phyloP scores from a whole-genome alignment of 352 stramenopile species.

The Pythium aquatile region DNA sequence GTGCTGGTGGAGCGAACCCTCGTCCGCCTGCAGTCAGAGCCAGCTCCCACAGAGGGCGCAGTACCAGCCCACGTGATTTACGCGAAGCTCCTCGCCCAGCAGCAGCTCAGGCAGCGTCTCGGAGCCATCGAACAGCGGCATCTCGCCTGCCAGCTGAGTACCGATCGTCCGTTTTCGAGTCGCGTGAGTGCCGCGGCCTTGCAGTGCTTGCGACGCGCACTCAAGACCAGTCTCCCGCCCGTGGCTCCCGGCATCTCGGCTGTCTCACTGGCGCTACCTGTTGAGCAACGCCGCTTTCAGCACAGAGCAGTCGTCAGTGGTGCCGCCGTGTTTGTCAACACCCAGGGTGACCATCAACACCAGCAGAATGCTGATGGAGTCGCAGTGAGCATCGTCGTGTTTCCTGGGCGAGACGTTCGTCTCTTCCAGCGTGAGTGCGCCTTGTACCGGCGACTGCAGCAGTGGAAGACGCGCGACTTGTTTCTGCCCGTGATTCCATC shows the following conservation, averaged over 20 bases:
- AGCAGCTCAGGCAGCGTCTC: constrained; percentile 1
- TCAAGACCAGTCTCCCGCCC: constrained; percentile 18
- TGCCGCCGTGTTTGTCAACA: not conserved
- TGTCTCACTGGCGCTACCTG: constrained; percentile 10
- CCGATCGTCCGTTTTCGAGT: not conserved
- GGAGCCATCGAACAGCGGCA: constrained; percentile 1
- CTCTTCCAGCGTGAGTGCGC: not conserved
- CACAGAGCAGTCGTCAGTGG: not conserved
- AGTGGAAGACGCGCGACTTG: constrained; percentile 18
- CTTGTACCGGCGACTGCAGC: constrained; percentile 19
- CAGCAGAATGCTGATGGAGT: not conserved
- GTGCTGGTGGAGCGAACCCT: constrained; percentile 6
- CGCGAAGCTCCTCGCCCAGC: constrained; percentile 6
- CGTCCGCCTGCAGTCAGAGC: not conserved
- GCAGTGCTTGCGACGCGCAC: constrained; percentile 5
- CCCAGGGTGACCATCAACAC: not conserved
- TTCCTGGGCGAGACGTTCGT: constrained; percentile 8
- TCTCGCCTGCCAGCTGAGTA: not conserved
- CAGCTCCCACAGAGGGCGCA: not conserved
- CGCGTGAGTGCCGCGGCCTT: not conserved
- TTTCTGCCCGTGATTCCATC: constrained; percentile 22
- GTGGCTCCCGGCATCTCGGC: not conserved
- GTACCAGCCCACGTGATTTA: constrained; percentile 1
- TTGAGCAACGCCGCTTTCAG: not conserved
- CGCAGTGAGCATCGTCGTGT: constrained; percentile 2